Evolutionary conservation across 805 yeast genomes (phyloP).

Genomic region (Pichia occidentalis): DNA sequence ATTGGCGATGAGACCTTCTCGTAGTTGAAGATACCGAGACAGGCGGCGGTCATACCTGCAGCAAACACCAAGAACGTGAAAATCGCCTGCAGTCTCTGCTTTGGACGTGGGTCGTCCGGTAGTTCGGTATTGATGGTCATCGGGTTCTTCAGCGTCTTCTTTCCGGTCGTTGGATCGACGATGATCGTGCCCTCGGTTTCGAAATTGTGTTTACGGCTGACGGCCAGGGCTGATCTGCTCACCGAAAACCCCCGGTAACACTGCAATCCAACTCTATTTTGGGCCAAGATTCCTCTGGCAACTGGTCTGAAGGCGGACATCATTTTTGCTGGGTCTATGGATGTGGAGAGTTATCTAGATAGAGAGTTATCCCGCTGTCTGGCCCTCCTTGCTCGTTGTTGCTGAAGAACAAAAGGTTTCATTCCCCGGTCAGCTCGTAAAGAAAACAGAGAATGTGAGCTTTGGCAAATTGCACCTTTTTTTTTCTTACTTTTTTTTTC

Average conservation of each 20-base stretch:
- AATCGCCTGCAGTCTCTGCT: constrained; percentile 32
- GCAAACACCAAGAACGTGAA: constrained; percentile 49
- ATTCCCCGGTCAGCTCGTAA: too few relatives aligned
- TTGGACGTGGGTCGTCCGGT: constrained; percentile 67
- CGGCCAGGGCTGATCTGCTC: not conserved
- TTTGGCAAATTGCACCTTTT: too few relatives aligned
- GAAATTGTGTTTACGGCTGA: constrained; percentile 16
- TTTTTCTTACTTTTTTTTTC: too few relatives aligned
- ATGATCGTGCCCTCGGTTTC: constrained; percentile 18
- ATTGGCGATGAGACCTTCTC: constrained; percentile 89
- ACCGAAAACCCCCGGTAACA: constrained; percentile 4
- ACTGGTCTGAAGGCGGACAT: too few relatives aligned
- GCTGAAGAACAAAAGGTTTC: too few relatives aligned
- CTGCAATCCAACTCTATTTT: not conserved
- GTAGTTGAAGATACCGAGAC: constrained; percentile 77
- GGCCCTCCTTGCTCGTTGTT: too few relatives aligned
- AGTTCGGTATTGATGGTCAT: constrained; percentile 71
- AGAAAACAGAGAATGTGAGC: too few relatives aligned
- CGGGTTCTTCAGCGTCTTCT: constrained; percentile 29
- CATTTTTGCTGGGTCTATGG: too few relatives aligned
- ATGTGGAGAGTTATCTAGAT: too few relatives aligned
- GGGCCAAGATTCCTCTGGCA: not conserved
- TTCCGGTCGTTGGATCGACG: constrained; percentile 20
- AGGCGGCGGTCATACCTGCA: constrained; percentile 45
- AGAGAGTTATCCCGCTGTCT: too few relatives aligned